These are phyloP conservation scores for Pyrenula massariospora DNA, from an alignment of 495 filamentous ascomycete species.

Conservation along the genomic window DNA sequence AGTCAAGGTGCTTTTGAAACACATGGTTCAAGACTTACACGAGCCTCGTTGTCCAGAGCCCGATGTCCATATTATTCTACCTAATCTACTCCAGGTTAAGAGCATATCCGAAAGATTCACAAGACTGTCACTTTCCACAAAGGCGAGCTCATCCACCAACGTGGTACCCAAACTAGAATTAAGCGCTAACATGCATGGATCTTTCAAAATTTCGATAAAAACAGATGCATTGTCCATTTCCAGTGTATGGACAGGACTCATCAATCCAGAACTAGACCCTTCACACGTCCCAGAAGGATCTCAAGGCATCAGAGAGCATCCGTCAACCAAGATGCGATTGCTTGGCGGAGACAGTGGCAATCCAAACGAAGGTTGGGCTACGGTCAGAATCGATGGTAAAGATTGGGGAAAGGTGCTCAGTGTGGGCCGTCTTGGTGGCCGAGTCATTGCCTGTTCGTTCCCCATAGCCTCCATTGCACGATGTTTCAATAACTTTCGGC, in stretches of 20 bases:
- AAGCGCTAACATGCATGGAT: conserved; percentile 85
- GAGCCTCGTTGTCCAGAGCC: conserved; percentile 85
- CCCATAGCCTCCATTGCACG: not conserved
- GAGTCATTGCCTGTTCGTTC: conserved; percentile 75
- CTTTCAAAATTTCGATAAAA: conserved; percentile 56
- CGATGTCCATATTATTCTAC: conserved; percentile 87
- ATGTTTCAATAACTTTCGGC: conserved; percentile 2
- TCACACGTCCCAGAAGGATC: conserved; percentile 49
- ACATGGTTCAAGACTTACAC: conserved; percentile 71
- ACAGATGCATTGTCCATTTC: conserved; percentile 75
- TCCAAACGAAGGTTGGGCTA: conserved; percentile 65
- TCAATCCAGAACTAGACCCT: conserved; percentile 76
- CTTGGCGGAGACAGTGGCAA: conserved; percentile 29
- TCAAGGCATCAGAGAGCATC: conserved; percentile 55
- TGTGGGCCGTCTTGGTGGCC: conserved; percentile 75
- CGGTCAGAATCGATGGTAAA: conserved; percentile 76
- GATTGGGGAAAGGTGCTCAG: conserved; percentile 87
- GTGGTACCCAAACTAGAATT: conserved; percentile 58
- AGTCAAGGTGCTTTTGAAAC: conserved; percentile 72
- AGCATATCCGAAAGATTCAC: conserved; percentile 90
- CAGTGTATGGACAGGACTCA: conserved; percentile 68
- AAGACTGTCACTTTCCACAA: conserved; percentile 36
- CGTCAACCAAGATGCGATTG: conserved; percentile 56
- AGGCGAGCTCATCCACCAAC: conserved; percentile 13
- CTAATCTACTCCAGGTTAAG: conserved; percentile 72